Conservation (phyloP, 1,284 basidiomycete genomes). For the Erythrobasidium hasegawianum region DNA sequence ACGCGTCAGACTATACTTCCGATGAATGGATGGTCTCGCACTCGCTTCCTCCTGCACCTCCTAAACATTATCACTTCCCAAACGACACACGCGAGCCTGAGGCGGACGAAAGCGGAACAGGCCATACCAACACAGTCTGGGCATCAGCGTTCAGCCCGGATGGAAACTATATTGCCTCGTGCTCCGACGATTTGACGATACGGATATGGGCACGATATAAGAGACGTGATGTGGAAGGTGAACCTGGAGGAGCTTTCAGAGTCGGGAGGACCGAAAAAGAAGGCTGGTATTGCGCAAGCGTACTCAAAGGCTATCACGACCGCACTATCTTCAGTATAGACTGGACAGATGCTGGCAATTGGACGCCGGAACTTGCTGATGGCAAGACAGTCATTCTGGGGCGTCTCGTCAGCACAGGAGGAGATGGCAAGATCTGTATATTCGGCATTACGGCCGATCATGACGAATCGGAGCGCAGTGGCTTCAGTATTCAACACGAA, state of each 20-base stretch:
- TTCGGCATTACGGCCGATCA: constrained; percentile 29
- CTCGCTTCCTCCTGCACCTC: constrained; percentile 45
- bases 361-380: constrained; percentile 28
- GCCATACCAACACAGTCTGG: constrained; percentile 73
- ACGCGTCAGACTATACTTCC: constrained; percentile 78
- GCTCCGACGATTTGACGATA: constrained; percentile 69
- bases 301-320: constrained; percentile 55
- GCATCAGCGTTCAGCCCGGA: constrained; percentile 71
- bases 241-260: constrained; percentile 42
- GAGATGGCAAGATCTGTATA: constrained; percentile 63
- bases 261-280: constrained; percentile 46
- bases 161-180: constrained; percentile 77
- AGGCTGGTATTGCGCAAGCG: constrained; percentile 48
- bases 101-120: constrained; percentile 39
- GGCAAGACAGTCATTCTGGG: constrained; percentile 54
- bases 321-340: constrained; percentile 75
- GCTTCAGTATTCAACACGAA: constrained; percentile 35
- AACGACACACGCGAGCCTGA: constrained; percentile 40
- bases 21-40: constrained; percentile 91
- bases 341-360: constrained; percentile 56
- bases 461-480: constrained; percentile 10
- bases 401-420: constrained; percentile 67
- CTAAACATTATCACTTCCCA: constrained; percentile 36
- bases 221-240: constrained; percentile 44
- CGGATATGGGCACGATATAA: constrained; percentile 54